Percentiles rank a stretch among this genome's conserved stretches.
Evolutionary conservation across 208 protist genomes (phyloP).

Genomic region (Trypanosoma cruzi): DNA sequence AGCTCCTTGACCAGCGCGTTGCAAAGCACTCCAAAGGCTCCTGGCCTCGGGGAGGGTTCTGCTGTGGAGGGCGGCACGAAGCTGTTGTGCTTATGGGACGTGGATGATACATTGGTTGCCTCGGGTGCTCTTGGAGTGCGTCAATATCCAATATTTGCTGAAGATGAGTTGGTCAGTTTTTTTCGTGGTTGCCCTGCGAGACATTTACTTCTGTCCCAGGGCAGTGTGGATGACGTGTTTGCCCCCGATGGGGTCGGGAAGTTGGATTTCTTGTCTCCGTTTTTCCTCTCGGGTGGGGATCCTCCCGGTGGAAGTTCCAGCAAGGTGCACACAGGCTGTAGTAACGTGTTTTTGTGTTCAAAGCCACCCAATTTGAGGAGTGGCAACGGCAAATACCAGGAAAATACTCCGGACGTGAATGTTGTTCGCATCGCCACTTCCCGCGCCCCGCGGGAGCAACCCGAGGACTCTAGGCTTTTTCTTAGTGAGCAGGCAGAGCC

Average conservation of each 20-base stretch:
- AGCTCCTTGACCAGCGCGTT: background rate
- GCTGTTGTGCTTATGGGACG: slow-evolving; percentile 82
- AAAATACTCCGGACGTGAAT: slow-evolving; percentile 1
- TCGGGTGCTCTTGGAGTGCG: slow-evolving; percentile 60
- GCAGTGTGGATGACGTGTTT: slow-evolving; percentile 88
- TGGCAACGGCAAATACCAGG: slow-evolving; percentile 1
- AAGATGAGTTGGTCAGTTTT: slow-evolving; percentile 45
- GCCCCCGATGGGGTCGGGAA: slow-evolving; percentile 37
- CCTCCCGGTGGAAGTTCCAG: background rate
- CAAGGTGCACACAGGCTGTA: slow-evolving; percentile 17
- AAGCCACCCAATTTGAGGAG: slow-evolving; percentile 30
- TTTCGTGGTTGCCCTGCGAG: slow-evolving; percentile 46
- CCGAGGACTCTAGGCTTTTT: slow-evolving; percentile 38
- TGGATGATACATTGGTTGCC: slow-evolving; percentile 83
- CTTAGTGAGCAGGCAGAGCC: slow-evolving; percentile 26
- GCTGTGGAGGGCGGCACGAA: slow-evolving; percentile 10
- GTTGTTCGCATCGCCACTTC: slow-evolving; percentile 62
- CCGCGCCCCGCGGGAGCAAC: slow-evolving; percentile 35
- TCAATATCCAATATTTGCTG: slow-evolving; percentile 59
- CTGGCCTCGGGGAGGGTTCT: too few relatives aligned
- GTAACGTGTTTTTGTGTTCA: slow-evolving; percentile 25
- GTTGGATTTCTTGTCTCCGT: slow-evolving; percentile 45
- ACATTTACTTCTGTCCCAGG: slow-evolving; percentile 81
- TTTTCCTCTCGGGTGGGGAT: slow-evolving; percentile 22
- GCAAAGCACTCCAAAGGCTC: background rate